Evolutionary conservation across 805 yeast genomes (phyloP), one percentile per base, ranked within the genome.

Genomic region (Zygosaccharomyces bailii): DNA sequence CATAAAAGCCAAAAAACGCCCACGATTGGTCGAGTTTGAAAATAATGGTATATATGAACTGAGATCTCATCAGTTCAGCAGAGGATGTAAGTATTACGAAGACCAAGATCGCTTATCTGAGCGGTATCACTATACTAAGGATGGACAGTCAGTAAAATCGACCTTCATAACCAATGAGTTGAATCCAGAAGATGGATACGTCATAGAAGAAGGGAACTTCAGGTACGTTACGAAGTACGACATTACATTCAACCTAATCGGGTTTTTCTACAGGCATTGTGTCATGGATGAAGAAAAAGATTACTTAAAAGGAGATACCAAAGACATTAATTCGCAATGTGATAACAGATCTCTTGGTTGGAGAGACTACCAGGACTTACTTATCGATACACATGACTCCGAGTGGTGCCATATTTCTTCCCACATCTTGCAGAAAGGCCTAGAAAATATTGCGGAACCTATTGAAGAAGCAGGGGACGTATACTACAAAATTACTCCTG

Each of bases 401-500:
- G 45, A 55, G 20, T 63, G 66, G 66, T 33, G 44, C 1, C 20
- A 44, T 10, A 42, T 63, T 1, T 46, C 60, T 1, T 4, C 42
- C 4, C 47, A 46, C 3, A 9, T 52, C 5, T 49, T 71, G 18
- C 46, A 50, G 13, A 21, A 23, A 0, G 49, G 64, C 3, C 48
- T 79, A 23, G 44, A 43, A 0, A 43, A 49, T n/a, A 65, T 75
- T 5, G 63, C 73, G 37, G 78, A 74, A 23, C 46, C 53, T 1
- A 60, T 72, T 2, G 64, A 58, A 19, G 80, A 74, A 44, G 71
- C 66, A 13, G 79, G 68, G 21, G 76, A 73, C 34, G 35, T 44
- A 1, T 76, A 72, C 47, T 75, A 65, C 59, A 77, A 72, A 54
- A 69, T 74, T 23, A 69, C 77, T 1, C 45, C 60, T 2, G 55